Conservation (phyloP, 495 filamentous ascomycete species). For the Achaetomiella virescens region DNA sequence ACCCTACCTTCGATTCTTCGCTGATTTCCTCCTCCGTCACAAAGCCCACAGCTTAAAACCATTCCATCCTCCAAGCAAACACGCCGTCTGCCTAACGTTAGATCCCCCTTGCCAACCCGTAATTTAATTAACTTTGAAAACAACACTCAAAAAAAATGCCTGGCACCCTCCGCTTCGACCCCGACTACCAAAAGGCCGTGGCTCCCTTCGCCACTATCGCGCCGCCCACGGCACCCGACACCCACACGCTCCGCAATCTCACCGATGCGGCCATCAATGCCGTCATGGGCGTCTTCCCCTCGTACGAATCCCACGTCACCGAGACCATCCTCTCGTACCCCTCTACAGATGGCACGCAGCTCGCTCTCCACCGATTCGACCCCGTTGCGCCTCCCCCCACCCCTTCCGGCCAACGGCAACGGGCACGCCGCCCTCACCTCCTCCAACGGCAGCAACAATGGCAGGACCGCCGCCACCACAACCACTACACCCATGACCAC, state of each 20-base stretch:
- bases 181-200: constrained; percentile 11
- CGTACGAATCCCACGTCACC: constrained; percentile 7
- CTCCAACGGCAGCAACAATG: constrained; percentile 19
- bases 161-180: constrained; percentile 10
- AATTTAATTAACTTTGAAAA: no score
- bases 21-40: no score
- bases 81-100: no score
- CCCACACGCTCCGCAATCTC: background rate
- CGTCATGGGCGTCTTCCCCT: background rate
- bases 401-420: background rate
- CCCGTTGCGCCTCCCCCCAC: constrained; percentile 10
- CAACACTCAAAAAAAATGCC: constrained; percentile 7
- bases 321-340: constrained; percentile 17
- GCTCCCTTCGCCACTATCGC: background rate
- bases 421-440: constrained; percentile 17
- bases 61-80: no score
- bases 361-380: constrained; percentile 21
- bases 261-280: constrained; percentile 1
- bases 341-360: constrained; percentile 17
- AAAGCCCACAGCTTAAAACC: no score
- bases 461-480: no score
- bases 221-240: constrained; percentile 4
- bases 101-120: background rate
- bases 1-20: no score
- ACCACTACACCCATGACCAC: no score